Base-by-base conservation (phyloP, 768 basidiomycete genomes). In the Boletus subparvulus region DNA sequence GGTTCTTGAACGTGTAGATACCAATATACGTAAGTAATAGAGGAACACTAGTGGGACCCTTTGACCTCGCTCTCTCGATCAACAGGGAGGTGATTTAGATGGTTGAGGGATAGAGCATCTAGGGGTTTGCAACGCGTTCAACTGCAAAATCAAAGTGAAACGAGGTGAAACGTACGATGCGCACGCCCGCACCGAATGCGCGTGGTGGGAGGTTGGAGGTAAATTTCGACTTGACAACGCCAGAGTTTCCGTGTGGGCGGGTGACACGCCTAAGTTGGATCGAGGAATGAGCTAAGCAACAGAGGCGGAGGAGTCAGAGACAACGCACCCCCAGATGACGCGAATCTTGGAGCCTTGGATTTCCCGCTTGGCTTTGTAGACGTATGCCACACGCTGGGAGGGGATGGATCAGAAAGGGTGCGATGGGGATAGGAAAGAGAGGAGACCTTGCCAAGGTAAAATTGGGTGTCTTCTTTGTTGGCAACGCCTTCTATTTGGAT, bases 161-260 rank as follows among this genome's bases (percentile, higher is more conserved):
- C 3, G 10, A 16, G 24, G 64, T 24, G 50, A 30, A 19, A 56
- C 90, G 63, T 77, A 96, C 93, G 75, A 96, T 81, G 73, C 94
- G 88, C 73, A 94, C 88, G 68, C 83, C 83, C 54, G 94, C 94
- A 77, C 95, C 96, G 74, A 98, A 97, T 58, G 90, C 84, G 66
- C 88, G 88, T 61, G 96, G 92, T 64, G 96, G 95, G 64, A 98
- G 87, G 83, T 98, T 98, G 68, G 85, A 84, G 61, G 82, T 81
- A 85, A 98, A 98, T 83, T 97, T 97, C 77, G 92, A 87, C 78
- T 95, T 94, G 67, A 98, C 95, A 67, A 94, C 92, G 70, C 96
- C 96, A 63, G 87, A 90, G 75, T 85, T 89, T 64, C 97, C 95
- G 76, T 98, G 94, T 64, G 94, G 84, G 70, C 94, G 89, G 59